Evolutionary conservation across 2,329 filamentous ascomycete genomes (phyloP), one percentile per base, ranked within the genome.

Genomic region (Fusarium sp.): DNA sequence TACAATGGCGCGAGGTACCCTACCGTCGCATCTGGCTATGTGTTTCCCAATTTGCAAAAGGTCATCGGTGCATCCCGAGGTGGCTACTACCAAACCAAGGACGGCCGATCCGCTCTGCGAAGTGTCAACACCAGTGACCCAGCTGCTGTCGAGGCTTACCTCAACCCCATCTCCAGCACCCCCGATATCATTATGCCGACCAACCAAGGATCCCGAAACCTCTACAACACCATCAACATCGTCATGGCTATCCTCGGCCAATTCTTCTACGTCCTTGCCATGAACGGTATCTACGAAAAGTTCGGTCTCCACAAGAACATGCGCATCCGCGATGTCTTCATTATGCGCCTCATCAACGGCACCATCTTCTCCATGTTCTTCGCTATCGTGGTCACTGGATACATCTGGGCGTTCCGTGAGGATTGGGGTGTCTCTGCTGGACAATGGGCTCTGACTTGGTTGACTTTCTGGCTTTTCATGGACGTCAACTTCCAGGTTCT

Each of bases 361-460:
- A 54, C 75, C 6, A 11, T 73, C 9, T 80, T 79, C 66, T 75
- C 75, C 2, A 66, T 79, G 39, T 41, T 81, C 15, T 78, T 76
- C 14, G 76, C 79, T 0, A 67, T 84, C 4, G 76, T 75, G 37
- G 76, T 78, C 23, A 69, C 79, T 0, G 81, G 80, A 2, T 77
- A 77, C 36, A 78, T 82, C 53, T 84, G 82, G 82, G 81, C 80
- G 0, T 84, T 81, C 68, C 72, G 77, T 2, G 79, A 79, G 42
- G 72, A 69, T 27, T 84, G 82, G 82, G 48, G 61, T 3, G 80
- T 83, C 6, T 72, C 72, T 18, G 77, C 72, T 6, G 14, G 46
- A 3, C 55, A 75, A 36, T 77, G 76, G 33, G 74, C 59, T 6
- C 45, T 67, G 23, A 72, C 66, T 0, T 75, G 77, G 72, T 64